These are phyloP conservation scores for Pythium scleroteichum DNA, from an alignment of 352 stramenopile genomes.

Conservation along the genomic window DNA sequence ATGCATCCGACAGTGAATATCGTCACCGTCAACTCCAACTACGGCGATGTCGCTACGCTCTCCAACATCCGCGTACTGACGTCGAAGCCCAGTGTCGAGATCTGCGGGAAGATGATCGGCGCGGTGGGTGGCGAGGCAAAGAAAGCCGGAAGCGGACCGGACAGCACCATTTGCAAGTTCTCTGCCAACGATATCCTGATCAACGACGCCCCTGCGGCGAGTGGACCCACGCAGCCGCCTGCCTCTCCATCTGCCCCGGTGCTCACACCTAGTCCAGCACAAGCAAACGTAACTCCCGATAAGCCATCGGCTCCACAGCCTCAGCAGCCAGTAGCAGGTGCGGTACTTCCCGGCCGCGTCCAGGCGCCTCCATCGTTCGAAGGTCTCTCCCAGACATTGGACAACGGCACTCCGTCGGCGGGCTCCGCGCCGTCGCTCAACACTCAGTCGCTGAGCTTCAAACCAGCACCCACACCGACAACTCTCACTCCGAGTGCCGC, in stretches of 20 bases:
- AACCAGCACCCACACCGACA: background rate
- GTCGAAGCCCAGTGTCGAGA: conserved; percentile 18
- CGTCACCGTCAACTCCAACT: conserved; percentile 39
- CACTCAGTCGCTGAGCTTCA: background rate
- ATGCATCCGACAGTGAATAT: conserved; percentile 29
- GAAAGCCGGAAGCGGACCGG: conserved; percentile 5
- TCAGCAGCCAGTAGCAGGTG: no score
- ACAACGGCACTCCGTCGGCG: no score
- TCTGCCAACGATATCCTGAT: conserved; percentile 8
- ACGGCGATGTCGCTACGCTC: conserved; percentile 27
- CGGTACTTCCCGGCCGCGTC: no score
- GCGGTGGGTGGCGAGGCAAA: conserved; percentile 11
- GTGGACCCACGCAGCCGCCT: no score
- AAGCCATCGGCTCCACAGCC: no score
- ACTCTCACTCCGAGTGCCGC: no score
- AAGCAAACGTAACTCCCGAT: no score
- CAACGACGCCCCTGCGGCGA: background rate
- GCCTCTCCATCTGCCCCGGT: no score
- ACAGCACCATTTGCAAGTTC: conserved; percentile 7
- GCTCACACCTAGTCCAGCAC: no score
- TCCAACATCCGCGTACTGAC: conserved; percentile 29
- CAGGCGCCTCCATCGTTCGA: no score
- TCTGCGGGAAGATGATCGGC: conserved; percentile 20
- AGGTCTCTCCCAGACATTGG: no score
- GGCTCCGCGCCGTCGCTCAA: background rate